Conservation (phyloP, 345 rosid species). For the Gossypium thurberi region DNA sequence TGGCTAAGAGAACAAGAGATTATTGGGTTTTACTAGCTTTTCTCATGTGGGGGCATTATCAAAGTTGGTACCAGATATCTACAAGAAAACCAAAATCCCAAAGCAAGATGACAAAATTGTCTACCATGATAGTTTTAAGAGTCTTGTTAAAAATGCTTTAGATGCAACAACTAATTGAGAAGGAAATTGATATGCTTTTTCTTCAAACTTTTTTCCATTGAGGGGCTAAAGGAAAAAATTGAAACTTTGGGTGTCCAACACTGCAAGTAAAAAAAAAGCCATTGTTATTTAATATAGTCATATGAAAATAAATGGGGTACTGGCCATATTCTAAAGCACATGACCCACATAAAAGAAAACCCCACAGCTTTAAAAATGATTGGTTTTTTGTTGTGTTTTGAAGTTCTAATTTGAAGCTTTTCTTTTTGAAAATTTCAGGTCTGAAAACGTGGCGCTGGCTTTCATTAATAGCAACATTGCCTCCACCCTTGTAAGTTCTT, state of each 20-base stretch:
- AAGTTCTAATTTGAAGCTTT: not conserved
- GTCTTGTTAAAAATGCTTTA: not conserved
- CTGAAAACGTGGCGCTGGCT: conserved; percentile 15
- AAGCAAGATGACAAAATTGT: conserved; percentile 5
- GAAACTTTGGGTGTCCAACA: not conserved
- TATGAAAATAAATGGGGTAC: not conserved
- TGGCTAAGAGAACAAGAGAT: not conserved
- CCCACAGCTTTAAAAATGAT: not conserved
- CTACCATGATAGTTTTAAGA: not conserved
- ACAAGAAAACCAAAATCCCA: not conserved
- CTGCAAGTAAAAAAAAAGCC: not conserved
- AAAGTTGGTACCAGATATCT: not conserved
- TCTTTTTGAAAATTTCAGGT: not conserved
- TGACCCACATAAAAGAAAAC: conserved; percentile 1
- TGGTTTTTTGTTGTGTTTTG: not conserved
- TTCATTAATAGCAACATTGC: conserved; percentile 27
- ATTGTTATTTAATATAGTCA: not conserved
- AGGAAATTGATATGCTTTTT: not conserved
- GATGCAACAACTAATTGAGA: not conserved
- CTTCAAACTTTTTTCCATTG: not conserved
- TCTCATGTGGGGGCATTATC: not conserved
- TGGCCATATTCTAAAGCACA: not conserved
- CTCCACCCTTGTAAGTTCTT: conserved; percentile 10
- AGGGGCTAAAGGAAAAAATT: not conserved
- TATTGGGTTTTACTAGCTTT: not conserved